phyloP scores from a whole-genome alignment of 352 stramenopile genomes.

The Globisporangium ultimum region DNA sequence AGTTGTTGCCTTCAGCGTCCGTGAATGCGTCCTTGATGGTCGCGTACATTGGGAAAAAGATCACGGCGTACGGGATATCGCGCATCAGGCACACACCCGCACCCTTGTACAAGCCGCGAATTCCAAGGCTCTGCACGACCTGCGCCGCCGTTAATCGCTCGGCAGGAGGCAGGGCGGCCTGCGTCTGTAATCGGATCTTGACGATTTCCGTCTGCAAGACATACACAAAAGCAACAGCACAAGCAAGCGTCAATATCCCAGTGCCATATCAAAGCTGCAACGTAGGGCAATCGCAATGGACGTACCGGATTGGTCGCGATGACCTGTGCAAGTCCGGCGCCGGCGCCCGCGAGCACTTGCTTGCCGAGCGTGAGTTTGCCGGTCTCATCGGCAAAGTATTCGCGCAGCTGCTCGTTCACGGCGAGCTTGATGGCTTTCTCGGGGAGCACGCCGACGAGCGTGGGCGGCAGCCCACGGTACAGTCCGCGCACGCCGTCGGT shows the following conservation, averaged over 20 bases:
- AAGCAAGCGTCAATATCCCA: constrained; percentile 1
- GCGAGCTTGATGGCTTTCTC: constrained; percentile 92
- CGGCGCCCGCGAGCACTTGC: constrained; percentile 65
- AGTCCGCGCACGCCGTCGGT: constrained; percentile 65
- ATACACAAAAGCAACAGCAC: constrained; percentile 6
- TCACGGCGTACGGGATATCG: constrained; percentile 91
- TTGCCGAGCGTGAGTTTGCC: constrained; percentile 54
- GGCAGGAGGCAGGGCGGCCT: constrained; percentile 59
- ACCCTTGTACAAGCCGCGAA: constrained; percentile 85
- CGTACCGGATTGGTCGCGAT: constrained; percentile 83
- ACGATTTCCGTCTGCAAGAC: constrained; percentile 80
- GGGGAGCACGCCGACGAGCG: constrained; percentile 78
- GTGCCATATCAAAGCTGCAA: not conserved
- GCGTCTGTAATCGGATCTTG: constrained; percentile 90
- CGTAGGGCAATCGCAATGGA: not conserved
- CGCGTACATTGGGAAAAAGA: constrained; percentile 93
- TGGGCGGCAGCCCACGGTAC: constrained; percentile 75
- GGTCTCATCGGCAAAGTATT: constrained; percentile 58
- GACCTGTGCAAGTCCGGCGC: constrained; percentile 77
- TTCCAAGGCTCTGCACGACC: constrained; percentile 66
- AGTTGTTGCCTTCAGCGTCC: constrained; percentile 51
- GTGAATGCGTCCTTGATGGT: constrained; percentile 48
- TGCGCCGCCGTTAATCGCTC: constrained; percentile 56
- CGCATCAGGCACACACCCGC: constrained; percentile 84
- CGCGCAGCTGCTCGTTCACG: constrained; percentile 89